Evolutionary conservation across 2,329 filamentous ascomycete species (phyloP).

Genomic region (Sporothrix euskadiensis): DNA sequence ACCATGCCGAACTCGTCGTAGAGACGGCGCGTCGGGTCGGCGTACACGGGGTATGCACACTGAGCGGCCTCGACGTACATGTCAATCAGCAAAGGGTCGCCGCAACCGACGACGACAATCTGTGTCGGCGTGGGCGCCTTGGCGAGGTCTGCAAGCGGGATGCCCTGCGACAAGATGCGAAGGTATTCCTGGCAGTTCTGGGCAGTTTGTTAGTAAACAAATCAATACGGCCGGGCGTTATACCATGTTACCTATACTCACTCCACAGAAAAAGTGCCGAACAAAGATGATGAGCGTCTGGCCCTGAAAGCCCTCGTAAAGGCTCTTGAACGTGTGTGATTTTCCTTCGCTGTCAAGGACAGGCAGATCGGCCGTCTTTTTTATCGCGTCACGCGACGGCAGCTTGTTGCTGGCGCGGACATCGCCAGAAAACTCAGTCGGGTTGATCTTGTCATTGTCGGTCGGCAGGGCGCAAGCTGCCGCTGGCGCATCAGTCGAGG

Average conservation of each 20-base stretch:
- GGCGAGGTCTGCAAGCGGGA: slow-evolving; percentile 55
- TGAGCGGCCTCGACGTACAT: slow-evolving; percentile 62
- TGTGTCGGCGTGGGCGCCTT: slow-evolving; percentile 58
- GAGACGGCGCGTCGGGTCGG: slow-evolving; percentile 68
- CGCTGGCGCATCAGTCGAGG: neutral
- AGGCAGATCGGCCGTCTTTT: slow-evolving; percentile 54
- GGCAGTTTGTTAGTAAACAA: neutral
- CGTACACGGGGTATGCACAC: slow-evolving; percentile 74
- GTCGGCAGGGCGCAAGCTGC: neutral
- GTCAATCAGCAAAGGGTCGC: slow-evolving; percentile 65
- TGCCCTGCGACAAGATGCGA: slow-evolving; percentile 58
- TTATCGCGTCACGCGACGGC: slow-evolving; percentile 52
- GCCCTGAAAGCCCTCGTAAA: slow-evolving; percentile 55
- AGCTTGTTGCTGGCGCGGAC: slow-evolving; percentile 58
- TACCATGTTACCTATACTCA: slow-evolving; percentile 45
- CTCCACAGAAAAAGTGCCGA: slow-evolving; percentile 78
- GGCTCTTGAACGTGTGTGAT: slow-evolving; percentile 60
- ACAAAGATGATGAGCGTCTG: slow-evolving; percentile 72
- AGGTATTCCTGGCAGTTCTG: slow-evolving; percentile 78
- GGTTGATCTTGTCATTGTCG: slow-evolving; percentile 34
- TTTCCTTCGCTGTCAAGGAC: slow-evolving; percentile 65
- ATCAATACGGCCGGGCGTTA: neutral
- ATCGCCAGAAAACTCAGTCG: slow-evolving; percentile 56
- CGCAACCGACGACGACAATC: slow-evolving; percentile 72
- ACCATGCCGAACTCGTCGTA: slow-evolving; percentile 70